These are phyloP conservation scores for Leccinum rimulosum DNA, from an alignment of 768 basidiomycete species.

Conservation along the genomic window DNA sequence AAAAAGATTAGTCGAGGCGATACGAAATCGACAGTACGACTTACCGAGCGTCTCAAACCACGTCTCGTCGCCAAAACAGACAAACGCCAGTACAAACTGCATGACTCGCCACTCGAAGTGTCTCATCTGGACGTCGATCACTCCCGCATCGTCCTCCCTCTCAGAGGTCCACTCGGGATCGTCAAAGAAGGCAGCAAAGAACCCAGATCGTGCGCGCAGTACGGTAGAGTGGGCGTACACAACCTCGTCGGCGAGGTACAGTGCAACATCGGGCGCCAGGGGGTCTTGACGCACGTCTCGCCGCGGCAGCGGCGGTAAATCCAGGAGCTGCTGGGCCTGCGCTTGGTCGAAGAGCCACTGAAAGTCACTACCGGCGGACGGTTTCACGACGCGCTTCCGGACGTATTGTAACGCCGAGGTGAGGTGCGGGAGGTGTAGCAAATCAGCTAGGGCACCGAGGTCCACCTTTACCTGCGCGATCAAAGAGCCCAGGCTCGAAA, in stretches of 20 bases:
- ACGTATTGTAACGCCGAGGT: conserved; percentile 53
- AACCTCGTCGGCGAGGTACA: conserved; percentile 65
- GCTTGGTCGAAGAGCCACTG: conserved; percentile 42
- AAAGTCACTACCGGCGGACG: conserved; percentile 53
- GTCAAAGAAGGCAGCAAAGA: conserved; percentile 83
- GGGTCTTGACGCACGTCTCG: conserved; percentile 21
- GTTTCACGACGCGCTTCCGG: conserved; percentile 50
- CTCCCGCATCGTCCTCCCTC: conserved; percentile 53
- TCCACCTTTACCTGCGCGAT: conserved; percentile 57
- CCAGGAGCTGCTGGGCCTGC: conserved; percentile 3
- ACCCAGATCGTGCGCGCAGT: conserved; percentile 77
- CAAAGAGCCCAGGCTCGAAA: conserved; percentile 40
- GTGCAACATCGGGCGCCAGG: conserved; percentile 62
- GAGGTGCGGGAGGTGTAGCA: conserved; percentile 59
- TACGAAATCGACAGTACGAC: conserved; percentile 19
- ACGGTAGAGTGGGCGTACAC: conserved; percentile 70
- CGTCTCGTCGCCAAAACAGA: conserved; percentile 72
- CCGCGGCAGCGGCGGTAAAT: conserved; percentile 1
- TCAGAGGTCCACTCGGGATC: conserved; percentile 76
- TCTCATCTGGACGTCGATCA: conserved; percentile 61
- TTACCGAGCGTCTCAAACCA: conserved; percentile 72
- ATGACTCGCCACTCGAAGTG: conserved; percentile 76
- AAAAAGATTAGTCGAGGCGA: neutral
- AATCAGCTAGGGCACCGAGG: conserved; percentile 52
- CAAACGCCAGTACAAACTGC: conserved; percentile 68